Conservation (phyloP, 2,329 filamentous ascomycete species). For the Dothideomycetes sp. region DNA sequence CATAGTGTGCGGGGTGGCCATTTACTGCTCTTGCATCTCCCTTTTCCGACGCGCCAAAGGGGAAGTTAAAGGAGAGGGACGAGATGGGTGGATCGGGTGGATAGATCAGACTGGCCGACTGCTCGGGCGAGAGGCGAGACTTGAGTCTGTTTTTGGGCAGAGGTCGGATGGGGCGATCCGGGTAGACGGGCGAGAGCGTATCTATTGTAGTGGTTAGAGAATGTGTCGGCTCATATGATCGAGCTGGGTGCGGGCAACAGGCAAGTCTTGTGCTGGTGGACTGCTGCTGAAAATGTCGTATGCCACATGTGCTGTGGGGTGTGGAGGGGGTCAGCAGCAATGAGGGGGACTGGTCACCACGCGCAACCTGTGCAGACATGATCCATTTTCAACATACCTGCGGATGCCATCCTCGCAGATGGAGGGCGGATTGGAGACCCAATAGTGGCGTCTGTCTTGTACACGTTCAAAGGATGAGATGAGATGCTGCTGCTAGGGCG, state of each 20-base stretch:
- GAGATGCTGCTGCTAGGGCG: neutral
- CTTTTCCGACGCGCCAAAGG: conserved; percentile 30
- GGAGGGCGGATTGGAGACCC: neutral
- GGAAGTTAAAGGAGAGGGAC: conserved; percentile 66
- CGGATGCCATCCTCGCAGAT: neutral
- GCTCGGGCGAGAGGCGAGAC: conserved; percentile 75
- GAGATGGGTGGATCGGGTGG: conserved; percentile 63
- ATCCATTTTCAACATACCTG: neutral
- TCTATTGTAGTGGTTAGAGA: conserved; percentile 35
- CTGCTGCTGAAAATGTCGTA: neutral
- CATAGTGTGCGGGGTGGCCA: conserved; percentile 37
- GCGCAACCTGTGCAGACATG: neutral
- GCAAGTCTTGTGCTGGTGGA: conserved; percentile 2
- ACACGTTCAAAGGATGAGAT: neutral
- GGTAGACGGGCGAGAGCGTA: conserved; percentile 69
- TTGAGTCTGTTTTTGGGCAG: conserved; percentile 81
- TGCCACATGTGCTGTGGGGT: neutral
- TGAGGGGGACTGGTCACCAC: neutral
- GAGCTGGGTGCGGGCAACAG: conserved; percentile 12
- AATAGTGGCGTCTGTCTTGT: neutral
- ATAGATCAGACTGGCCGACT: conserved; percentile 71
- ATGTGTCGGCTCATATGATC: too few relatives aligned
- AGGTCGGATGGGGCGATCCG: conserved; percentile 85
- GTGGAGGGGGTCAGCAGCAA: neutral
- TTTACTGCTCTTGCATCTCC: conserved; percentile 9